phyloP scores from a whole-genome alignment of 1,284 basidiomycete species.

The Trichosporon asahii region DNA sequence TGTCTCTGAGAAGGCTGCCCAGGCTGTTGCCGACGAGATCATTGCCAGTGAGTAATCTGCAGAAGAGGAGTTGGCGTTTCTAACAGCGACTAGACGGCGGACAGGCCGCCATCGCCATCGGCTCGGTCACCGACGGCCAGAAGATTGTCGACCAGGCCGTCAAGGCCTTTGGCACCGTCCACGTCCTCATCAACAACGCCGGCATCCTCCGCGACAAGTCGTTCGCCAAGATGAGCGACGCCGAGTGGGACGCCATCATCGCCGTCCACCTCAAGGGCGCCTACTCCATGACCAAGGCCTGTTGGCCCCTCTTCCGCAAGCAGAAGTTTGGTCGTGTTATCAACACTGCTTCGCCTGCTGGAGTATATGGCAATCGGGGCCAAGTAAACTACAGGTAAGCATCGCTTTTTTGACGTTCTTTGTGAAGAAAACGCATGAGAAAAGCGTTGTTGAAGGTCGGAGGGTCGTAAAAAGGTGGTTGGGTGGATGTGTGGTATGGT shows the following conservation, averaged over 20 bases:
- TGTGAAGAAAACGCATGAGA: not conserved
- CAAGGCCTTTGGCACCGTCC: conserved; percentile 77
- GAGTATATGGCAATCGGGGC: conserved; percentile 78
- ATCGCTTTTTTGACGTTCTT: not conserved
- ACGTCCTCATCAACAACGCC: conserved; percentile 93
- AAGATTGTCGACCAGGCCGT: conserved; percentile 80
- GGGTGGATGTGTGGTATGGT: not conserved
- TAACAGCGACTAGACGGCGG: conserved; percentile 65
- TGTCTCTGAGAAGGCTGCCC: conserved; percentile 81
- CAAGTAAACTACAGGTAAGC: conserved; percentile 69
- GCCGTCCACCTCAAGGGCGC: conserved; percentile 95
- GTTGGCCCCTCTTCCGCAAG: conserved; percentile 92
- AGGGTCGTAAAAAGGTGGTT: not conserved
- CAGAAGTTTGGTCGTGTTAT: conserved; percentile 91
- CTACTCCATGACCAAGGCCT: conserved; percentile 91
- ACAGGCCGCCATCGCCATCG: conserved; percentile 78
- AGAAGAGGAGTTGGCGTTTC: not conserved
- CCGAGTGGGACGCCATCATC: conserved; percentile 79
- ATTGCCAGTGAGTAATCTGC: conserved; percentile 60
- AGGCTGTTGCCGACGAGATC: conserved; percentile 91
- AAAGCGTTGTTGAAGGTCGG: not conserved
- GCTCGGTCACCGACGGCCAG: conserved; percentile 83
- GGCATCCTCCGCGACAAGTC: conserved; percentile 79
- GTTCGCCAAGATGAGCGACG: conserved; percentile 87
- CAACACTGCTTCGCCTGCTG: conserved; percentile 71